phyloP scores from a whole-genome alignment of 345 rosid species.

The Erodium maritimum region DNA sequence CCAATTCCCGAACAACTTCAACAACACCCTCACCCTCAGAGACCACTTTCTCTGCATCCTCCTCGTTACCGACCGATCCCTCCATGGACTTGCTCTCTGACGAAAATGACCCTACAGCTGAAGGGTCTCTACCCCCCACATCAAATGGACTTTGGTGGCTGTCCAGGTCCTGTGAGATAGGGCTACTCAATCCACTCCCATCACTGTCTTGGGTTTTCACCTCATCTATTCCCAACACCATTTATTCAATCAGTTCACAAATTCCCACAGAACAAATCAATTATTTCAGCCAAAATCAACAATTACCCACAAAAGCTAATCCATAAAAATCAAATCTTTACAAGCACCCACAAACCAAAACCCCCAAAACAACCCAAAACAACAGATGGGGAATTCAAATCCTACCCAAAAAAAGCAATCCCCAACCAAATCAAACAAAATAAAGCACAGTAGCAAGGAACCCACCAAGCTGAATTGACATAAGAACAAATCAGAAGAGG shows the following conservation, averaged over 20 bases:
- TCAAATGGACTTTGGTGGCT: slow-evolving; percentile 22
- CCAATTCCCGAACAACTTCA: slow-evolving; percentile 22
- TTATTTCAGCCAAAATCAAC: no score
- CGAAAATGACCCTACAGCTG: slow-evolving; percentile 14
- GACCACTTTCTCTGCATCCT: slow-evolving; percentile 10
- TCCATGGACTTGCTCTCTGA: slow-evolving; percentile 20
- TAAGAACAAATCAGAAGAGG: no score
- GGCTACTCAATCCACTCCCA: slow-evolving; percentile 32
- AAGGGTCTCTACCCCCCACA: slow-evolving; percentile 22
- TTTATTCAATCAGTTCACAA: neutral
- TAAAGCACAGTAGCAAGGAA: neutral
- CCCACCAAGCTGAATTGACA: slow-evolving; percentile 6
- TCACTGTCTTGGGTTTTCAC: slow-evolving; percentile 48
- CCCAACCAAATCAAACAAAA: slow-evolving; percentile 9
- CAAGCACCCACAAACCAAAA: neutral
- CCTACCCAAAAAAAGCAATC: neutral
- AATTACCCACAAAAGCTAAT: no score
- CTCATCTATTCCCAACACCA: slow-evolving; percentile 37
- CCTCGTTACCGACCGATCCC: slow-evolving; percentile 12
- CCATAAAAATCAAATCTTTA: no score
- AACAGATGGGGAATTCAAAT: no score
- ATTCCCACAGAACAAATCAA: no score
- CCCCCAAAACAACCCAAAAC: neutral
- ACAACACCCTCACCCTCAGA: slow-evolving; percentile 14
- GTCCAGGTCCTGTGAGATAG: slow-evolving; percentile 37